A percentile compares a stretch with the other conserved stretches of the same genome.
phyloP scores from a whole-genome alignment of 306 rosid species.

The Prunus campanulata region DNA sequence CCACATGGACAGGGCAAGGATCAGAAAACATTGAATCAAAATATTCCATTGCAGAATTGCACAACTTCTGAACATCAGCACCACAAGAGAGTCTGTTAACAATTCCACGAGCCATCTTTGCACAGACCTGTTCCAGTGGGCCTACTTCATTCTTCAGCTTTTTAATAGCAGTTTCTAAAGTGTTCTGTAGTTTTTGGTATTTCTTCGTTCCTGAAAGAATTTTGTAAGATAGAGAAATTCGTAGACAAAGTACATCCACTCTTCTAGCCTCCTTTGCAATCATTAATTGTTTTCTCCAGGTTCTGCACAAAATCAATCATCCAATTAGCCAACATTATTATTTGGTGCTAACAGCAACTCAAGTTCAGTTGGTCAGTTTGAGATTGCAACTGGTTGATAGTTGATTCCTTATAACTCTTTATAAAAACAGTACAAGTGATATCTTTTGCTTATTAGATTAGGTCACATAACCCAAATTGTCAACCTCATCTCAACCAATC shows the following conservation, averaged over 20 bases:
- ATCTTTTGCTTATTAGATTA: neutral
- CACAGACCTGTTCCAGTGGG: slow-evolving; percentile 65
- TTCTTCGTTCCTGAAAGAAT: slow-evolving; percentile 62
- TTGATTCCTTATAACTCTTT: neutral
- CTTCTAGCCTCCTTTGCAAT: slow-evolving; percentile 90
- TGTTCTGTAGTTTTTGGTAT: slow-evolving; percentile 52
- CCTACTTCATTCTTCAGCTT: slow-evolving; percentile 71
- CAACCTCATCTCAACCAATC: slow-evolving; percentile 2
- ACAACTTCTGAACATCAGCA: slow-evolving; percentile 79
- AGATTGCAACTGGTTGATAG: neutral
- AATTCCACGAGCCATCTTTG: slow-evolving; percentile 68
- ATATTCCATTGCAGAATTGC: slow-evolving; percentile 63
- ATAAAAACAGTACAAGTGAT: neutral
- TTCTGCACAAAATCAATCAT: slow-evolving; percentile 47
- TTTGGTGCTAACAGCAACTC: neutral
- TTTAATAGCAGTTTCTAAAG: slow-evolving; percentile 57
- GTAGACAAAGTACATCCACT: slow-evolving; percentile 67
- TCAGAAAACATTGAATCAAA: slow-evolving; percentile 55
- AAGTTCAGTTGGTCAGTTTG: neutral
- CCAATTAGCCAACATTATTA: neutral
- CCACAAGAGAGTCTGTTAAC: slow-evolving; percentile 92
- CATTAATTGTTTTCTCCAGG: slow-evolving; percentile 79
- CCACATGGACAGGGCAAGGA: slow-evolving; percentile 24
- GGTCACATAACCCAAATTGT: neutral
- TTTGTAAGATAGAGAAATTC: slow-evolving; percentile 64